A percentile compares a stretch with the other conserved stretches of the same genome.
Evolutionary conservation across 179 eudicot genomes (phyloP).

Genomic region (Beta corolliflora): DNA sequence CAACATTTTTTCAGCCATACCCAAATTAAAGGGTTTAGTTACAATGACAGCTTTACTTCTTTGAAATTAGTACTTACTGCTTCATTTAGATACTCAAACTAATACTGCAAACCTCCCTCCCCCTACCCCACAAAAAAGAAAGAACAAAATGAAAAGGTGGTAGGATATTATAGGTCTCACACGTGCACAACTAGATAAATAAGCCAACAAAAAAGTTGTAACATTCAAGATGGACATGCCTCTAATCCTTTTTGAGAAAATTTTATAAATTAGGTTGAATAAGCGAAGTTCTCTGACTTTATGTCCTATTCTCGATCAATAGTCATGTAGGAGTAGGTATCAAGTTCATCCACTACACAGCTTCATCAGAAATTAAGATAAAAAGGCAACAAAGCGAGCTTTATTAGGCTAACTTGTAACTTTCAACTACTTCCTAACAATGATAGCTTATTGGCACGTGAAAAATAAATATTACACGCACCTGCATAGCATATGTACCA

Average conservation of each 20-base stretch:
- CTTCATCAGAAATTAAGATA: too few species aligned
- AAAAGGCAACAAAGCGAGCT: too few species aligned
- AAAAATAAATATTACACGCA: conserved; percentile 18
- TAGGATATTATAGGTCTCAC: neutral
- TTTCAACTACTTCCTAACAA: neutral
- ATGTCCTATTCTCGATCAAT: neutral
- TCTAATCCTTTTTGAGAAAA: neutral
- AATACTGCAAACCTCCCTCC: neutral
- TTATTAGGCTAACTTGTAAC: too few species aligned
- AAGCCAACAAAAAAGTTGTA: neutral
- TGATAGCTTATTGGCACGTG: neutral
- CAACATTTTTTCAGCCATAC: conserved; percentile 25
- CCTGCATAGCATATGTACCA: conserved; percentile 77
- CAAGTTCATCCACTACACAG: too few species aligned
- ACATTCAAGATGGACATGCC: neutral
- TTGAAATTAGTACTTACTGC: neutral
- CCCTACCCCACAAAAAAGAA: neutral
- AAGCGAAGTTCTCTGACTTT: neutral
- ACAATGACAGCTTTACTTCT: neutral
- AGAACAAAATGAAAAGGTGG: neutral
- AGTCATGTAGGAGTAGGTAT: too few species aligned
- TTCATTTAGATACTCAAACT: neutral
- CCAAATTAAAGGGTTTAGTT: conserved; percentile 1
- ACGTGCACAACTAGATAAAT: conserved; percentile 6
- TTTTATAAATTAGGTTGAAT: neutral